Evolutionary conservation across 2,329 filamentous ascomycete genomes (phyloP), one percentile per base, ranked within the genome.

Genomic region (Pestalotiopsis sp.): DNA sequence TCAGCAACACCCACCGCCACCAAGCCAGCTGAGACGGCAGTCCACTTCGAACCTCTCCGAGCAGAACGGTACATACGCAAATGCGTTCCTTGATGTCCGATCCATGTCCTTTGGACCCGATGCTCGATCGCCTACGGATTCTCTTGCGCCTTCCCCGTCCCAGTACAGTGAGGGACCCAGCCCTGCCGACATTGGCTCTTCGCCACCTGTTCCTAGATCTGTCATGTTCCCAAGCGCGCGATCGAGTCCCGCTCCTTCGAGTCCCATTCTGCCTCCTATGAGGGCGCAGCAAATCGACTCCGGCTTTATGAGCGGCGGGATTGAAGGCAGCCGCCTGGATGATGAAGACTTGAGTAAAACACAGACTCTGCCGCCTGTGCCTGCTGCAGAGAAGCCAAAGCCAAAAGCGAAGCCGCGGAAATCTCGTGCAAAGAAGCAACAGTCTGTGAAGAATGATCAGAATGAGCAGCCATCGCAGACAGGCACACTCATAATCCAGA

Each of bases 171-270:
- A 88, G 66, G 87, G 85, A 65, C 85, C 92, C 67, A 97, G 94
- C 65, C 92, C 94, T 3, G 90, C 90, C 63, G 93, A 93, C 66
- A 93, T 98, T 73, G 92, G 92, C 1, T 98, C 96, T 0, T 98
- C 95, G 3, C 95, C 95, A 14, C 96, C 96, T 1, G 86, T 97
- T 1, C 90, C 94, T 71, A 87, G 89, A 71, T 87, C 87, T 49
- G 83, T 85, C 38, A 80, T 84, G 58, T 90, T 84, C 72, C 59
- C 59, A n/a, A 82, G 74, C 66, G 71, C 86, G 38, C 84, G 78
- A 64, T 88, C 87, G 2, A 90, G 88, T 69, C 90, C 92, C 4
- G 88, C 89, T 36, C 89, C 91, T 31, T 97, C 95, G 2, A 98
- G 95, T 76, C 96, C 95, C 2, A 86, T 90, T 58, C 85, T 94